Conservation (phyloP, 2,329 filamentous ascomycete species). For the Tolypocladium cylindrosporum region DNA sequence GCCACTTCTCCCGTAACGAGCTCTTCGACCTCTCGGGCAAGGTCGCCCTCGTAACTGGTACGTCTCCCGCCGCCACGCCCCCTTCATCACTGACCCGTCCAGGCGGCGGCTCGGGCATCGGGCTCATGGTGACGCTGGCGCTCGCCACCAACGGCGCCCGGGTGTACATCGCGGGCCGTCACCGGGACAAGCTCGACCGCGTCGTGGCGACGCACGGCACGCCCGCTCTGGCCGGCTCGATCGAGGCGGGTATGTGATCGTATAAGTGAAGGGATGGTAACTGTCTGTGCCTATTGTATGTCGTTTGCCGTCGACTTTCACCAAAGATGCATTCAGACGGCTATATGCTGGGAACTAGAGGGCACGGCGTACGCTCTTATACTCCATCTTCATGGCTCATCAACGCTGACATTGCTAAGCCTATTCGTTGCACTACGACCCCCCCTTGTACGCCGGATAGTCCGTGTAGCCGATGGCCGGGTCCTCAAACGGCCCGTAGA, state of each 20-base stretch:
- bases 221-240: conserved; percentile 31
- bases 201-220: conserved; percentile 48
- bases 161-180: conserved; percentile 59
- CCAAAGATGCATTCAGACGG: too few species aligned
- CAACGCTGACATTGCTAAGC: too few species aligned
- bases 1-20: neutral
- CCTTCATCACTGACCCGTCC: neutral
- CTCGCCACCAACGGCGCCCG: conserved; percentile 58
- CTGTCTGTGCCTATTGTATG: too few species aligned
- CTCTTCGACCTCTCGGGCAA: conserved; percentile 32
- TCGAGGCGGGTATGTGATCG: conserved; percentile 20
- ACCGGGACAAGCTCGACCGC: conserved; percentile 51
- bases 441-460: conserved; percentile 15
- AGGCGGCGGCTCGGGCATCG: conserved; percentile 49
- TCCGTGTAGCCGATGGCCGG: conserved; percentile 22
- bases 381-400: too few species aligned
- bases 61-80: neutral
- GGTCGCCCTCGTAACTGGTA: conserved; percentile 35
- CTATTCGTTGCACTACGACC: neutral
- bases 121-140: conserved; percentile 58
- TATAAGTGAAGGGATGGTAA: too few species aligned
- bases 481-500: conserved; percentile 31
- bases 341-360: too few species aligned
- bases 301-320: too few species aligned
- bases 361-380: too few species aligned